A percentile compares a stretch with the other conserved stretches of the same genome.
phyloP scores from a whole-genome alignment of 768 basidiomycete species.

The Xerocomus potaroensis region DNA sequence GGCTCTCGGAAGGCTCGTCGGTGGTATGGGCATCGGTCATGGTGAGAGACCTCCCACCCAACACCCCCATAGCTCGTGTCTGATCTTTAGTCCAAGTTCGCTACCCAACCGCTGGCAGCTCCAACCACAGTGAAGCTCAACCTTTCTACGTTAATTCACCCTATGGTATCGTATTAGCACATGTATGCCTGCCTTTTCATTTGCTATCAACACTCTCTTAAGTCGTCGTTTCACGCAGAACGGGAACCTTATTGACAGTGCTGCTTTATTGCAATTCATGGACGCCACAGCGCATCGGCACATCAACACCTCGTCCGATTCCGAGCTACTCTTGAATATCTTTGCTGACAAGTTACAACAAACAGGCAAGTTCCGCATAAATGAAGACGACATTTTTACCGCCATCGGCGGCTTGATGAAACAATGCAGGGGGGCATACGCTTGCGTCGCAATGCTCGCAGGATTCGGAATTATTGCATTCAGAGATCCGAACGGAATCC shows the following conservation, averaged over 20 bases:
- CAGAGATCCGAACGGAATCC: constrained; percentile 95
- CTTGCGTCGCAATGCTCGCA: constrained; percentile 97
- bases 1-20: constrained; percentile 71
- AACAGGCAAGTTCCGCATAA: constrained; percentile 98
- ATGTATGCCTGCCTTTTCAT: constrained; percentile 51
- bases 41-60: constrained; percentile 53
- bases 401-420: constrained; percentile 88
- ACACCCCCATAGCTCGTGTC: too few relatives aligned
- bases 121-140: constrained; percentile 95
- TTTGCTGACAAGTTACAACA: constrained; percentile 97
- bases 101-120: constrained; percentile 97
- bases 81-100: constrained; percentile 54
- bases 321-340: constrained; percentile 94
- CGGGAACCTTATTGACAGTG: constrained; percentile 95
- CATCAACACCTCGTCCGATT: constrained; percentile 98
- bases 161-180: constrained; percentile 96
- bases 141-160: constrained; percentile 99
- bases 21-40: constrained; percentile 97
- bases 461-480: constrained; percentile 98
- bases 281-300: constrained; percentile 96
- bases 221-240: constrained; percentile 56
- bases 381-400: constrained; percentile 98
- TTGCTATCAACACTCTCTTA: neutral
- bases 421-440: constrained; percentile 90
- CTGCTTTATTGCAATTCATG: constrained; percentile 83